These are phyloP conservation scores for Leptographium flavum DNA, from an alignment of 2,329 filamentous ascomycete species.

Conservation along the genomic window DNA sequence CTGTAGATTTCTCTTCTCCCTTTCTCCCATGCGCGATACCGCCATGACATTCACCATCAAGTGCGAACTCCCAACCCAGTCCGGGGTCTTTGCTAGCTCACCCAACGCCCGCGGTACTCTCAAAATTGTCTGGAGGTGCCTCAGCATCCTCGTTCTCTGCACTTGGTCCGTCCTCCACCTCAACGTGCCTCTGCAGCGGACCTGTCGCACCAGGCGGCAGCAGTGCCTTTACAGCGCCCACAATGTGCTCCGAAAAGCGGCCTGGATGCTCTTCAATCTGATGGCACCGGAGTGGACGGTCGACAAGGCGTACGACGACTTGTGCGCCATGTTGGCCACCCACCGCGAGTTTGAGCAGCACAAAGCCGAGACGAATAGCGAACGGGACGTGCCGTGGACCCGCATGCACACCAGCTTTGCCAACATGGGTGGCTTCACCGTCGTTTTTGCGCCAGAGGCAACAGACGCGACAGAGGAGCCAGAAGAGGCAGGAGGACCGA, in stretches of 20 bases:
- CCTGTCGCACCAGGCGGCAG: slow-evolving; percentile 14
- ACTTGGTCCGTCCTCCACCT: slow-evolving; percentile 12
- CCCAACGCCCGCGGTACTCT: slow-evolving; percentile 10
- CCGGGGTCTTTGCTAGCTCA: slow-evolving; percentile 4
- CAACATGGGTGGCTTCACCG: slow-evolving; percentile 8
- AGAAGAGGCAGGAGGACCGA: too few relatives aligned
- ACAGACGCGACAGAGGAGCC: neutral
- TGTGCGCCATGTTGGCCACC: neutral
- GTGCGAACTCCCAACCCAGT: neutral
- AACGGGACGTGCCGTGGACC: slow-evolving; percentile 7
- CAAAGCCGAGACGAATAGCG: neutral
- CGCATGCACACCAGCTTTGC: slow-evolving; percentile 7
- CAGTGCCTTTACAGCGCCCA: neutral
- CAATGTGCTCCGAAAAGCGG: slow-evolving; percentile 3
- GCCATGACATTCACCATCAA: neutral
- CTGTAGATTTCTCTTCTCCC: too few relatives aligned
- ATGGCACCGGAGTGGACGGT: slow-evolving; percentile 10
- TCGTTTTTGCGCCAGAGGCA: neutral
- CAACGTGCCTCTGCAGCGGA: slow-evolving; percentile 24
- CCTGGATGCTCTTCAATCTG: slow-evolving; percentile 8
- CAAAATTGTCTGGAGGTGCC: slow-evolving; percentile 12
- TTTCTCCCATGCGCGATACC: too few relatives aligned
- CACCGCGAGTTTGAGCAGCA: neutral
- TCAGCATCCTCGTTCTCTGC: slow-evolving; percentile 10
- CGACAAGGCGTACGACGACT: slow-evolving; percentile 6